Evolutionary conservation across 2,329 filamentous ascomycete species (phyloP), one percentile per base, ranked within the genome.

Genomic region (Lojkania enalia): DNA sequence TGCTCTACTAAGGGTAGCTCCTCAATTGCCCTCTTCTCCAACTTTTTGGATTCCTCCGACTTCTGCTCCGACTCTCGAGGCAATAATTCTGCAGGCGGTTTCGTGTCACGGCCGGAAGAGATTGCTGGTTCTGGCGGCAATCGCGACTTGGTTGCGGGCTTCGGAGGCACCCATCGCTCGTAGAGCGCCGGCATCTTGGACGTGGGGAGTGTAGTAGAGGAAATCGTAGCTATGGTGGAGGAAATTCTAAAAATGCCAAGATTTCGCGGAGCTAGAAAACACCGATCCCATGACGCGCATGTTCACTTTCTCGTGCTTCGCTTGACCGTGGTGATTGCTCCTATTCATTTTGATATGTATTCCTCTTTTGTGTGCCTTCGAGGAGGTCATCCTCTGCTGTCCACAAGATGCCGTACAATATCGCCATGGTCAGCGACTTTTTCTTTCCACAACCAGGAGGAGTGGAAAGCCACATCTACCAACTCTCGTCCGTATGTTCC

Each of bases 361-460:
- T 20, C 38, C 15, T 14, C 33, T 25, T 35, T 11, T 46, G 25
- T 33, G 13, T 39, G 21, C 5, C 36, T 20, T 52, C 46, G 52
- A 57, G 58, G 63, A 49, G 14, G 1, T 13, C 5, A 40, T 54
- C 58, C 64, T 63, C 55, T 31, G 20, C 35, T 27, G 12, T 15
- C 33, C 29, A 37, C 60, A 62, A 58, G 18, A 87, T 86, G 84
- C 77, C 82, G 42, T 86, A 86, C 76, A 86, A 85, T 60, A 86
- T 87, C 66, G 83, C 84, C 48, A 99, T 99, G 94, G 88, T 96
- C 70, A 91, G 92, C 81, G 94, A 99, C 78, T 96, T 95, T 80
- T 99, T 99, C 84, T 99, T 95, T 68, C 94, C 94, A 12, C 92
- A 97, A 65, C 92, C 94, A 40, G 91, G 94, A 66, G 94, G 94